Evolutionary conservation across 441 rosid genomes (phyloP).

Genomic region (Adansonia rubrostipa): DNA sequence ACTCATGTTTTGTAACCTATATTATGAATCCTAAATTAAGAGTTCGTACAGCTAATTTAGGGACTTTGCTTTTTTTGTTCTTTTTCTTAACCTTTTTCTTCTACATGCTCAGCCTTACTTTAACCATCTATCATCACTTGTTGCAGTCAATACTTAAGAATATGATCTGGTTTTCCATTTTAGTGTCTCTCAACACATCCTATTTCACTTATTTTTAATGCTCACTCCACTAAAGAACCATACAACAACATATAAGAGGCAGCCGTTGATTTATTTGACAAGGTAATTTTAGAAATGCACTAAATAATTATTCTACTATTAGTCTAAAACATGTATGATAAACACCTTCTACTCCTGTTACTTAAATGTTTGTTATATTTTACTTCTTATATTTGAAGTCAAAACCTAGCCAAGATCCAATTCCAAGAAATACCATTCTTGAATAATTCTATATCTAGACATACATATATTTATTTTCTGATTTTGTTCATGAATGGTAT

Average conservation of each 20-base stretch:
- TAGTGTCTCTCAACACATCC: too few relatives aligned
- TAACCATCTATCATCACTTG: too few relatives aligned
- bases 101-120: too few relatives aligned
- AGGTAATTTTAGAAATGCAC: constrained; percentile 46
- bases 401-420: constrained; percentile 58
- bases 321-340: not conserved
- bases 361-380: constrained; percentile 12
- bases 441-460: constrained; percentile 85
- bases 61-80: too few relatives aligned
- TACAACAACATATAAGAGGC: constrained; percentile 70
- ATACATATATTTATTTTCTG: constrained; percentile 49
- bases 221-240: too few relatives aligned
- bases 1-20: too few relatives aligned
- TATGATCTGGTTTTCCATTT: too few relatives aligned
- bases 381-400: constrained; percentile 80
- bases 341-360: not conserved
- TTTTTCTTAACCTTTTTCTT: too few relatives aligned
- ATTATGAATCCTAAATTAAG: too few relatives aligned
- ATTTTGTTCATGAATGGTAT: not conserved
- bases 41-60: too few relatives aligned
- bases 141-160: too few relatives aligned
- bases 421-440: constrained; percentile 73
- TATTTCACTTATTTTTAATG: too few relatives aligned
- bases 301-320: not conserved
- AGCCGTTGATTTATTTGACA: constrained; percentile 75